Evolutionary conservation across 306 rosid genomes (phyloP).

Genomic region (Bauhinia variegata): DNA sequence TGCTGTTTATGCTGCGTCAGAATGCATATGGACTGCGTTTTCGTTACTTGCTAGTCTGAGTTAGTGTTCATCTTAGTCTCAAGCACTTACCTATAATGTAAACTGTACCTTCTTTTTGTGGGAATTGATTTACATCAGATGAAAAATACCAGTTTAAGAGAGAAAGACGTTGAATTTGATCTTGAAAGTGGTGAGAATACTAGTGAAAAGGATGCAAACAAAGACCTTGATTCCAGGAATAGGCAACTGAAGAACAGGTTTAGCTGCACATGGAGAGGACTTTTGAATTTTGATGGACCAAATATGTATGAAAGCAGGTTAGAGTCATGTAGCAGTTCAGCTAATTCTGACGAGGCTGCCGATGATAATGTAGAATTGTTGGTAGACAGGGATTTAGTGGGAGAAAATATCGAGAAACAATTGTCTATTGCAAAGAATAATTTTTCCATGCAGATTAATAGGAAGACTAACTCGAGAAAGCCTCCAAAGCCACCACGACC

Average conservation of each 20-base stretch:
- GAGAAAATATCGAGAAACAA: constrained; percentile 32
- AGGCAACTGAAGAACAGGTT: constrained; percentile 45
- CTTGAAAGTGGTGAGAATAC: constrained; percentile 61
- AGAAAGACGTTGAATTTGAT: constrained; percentile 47
- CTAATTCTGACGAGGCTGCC: constrained; percentile 38
- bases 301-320: constrained; percentile 47
- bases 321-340: constrained; percentile 46
- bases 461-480: constrained; percentile 48
- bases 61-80: background rate
- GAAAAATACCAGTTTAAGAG: constrained; percentile 44
- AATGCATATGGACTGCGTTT: background rate
- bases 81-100: too few relatives aligned
- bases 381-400: constrained; percentile 46
- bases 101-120: constrained; percentile 7
- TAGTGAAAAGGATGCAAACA: constrained; percentile 67
- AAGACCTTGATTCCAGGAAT: constrained; percentile 40
- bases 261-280: constrained; percentile 48
- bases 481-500: constrained; percentile 75
- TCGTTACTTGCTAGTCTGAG: background rate
- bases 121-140: constrained; percentile 43
- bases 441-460: constrained; percentile 36
- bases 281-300: constrained; percentile 51
- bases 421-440: constrained; percentile 24
- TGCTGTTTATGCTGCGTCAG: background rate
- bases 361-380: constrained; percentile 44